Percentiles rank a stretch among this genome's conserved stretches.
These are phyloP conservation scores for Aspergillus ellipticus DNA, from an alignment of 495 filamentous ascomycete genomes.

Conservation along the genomic window DNA sequence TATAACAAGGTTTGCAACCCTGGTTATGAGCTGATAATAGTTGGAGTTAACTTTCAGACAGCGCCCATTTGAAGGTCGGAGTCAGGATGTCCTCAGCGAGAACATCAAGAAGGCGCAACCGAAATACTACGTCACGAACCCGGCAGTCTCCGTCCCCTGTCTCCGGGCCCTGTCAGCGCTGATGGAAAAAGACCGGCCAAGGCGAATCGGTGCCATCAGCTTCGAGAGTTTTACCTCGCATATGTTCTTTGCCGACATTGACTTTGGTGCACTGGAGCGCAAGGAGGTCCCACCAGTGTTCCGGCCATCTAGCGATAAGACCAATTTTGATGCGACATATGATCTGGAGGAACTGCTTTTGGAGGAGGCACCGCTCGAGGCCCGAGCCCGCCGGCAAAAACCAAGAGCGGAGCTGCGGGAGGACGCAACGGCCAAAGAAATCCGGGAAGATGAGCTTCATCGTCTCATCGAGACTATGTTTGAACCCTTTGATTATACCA, in stretches of 20 bases:
- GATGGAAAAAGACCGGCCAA: conserved; percentile 72
- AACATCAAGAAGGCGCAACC: conserved; percentile 80
- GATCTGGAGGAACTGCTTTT: conserved; percentile 91
- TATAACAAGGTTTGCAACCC: conserved; percentile 80
- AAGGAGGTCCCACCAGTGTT: conserved; percentile 94
- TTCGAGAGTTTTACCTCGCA: conserved; percentile 82
- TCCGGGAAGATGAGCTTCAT: conserved; percentile 89
- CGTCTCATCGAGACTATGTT: conserved; percentile 93
- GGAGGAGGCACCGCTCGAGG: conserved; percentile 94
- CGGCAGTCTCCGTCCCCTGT: conserved; percentile 80
- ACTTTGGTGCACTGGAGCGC: conserved; percentile 79
- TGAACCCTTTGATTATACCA: conserved; percentile 92
- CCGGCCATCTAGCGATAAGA: conserved; percentile 90
- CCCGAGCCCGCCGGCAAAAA: conserved; percentile 86
- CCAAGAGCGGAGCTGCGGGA: conserved; percentile 86
- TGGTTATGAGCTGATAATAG: neutral
- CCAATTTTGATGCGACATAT: conserved; percentile 98
- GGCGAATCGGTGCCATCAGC: conserved; percentile 72
- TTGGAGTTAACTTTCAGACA: conserved; percentile 32
- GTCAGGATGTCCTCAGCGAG: conserved; percentile 71
- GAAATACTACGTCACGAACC: conserved; percentile 83
- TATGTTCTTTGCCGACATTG: conserved; percentile 80
- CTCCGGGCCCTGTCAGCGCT: conserved; percentile 79
- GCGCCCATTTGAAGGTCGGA: conserved; percentile 90
- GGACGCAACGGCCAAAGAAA: conserved; percentile 93